Percentiles rank a stretch among this genome's conserved stretches.
Evolutionary conservation across 768 basidiomycete species (phyloP).

Genomic region (Podaxis mareebaensis): DNA sequence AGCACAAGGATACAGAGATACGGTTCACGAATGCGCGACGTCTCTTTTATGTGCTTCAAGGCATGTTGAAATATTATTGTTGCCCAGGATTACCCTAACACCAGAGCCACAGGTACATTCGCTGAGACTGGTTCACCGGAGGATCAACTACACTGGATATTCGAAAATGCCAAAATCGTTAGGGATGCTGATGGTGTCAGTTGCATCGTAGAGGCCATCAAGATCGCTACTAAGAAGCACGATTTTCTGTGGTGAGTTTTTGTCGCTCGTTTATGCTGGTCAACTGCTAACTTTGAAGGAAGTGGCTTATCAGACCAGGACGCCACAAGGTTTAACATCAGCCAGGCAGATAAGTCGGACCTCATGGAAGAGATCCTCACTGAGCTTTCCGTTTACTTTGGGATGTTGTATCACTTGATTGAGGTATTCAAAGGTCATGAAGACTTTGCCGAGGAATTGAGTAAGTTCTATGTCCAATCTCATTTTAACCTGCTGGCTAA

Average conservation of each 20-base stretch:
- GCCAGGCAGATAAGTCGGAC: conserved; percentile 69
- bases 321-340: conserved; percentile 68
- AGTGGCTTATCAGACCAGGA: conserved; percentile 80
- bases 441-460: conserved; percentile 94
- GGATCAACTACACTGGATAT: conserved; percentile 94
- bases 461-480: conserved; percentile 49
- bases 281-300: conserved; percentile 7
- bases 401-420: conserved; percentile 93
- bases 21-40: conserved; percentile 86
- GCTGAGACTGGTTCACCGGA: conserved; percentile 90
- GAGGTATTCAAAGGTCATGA: conserved; percentile 93
- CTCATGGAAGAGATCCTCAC: conserved; percentile 88
- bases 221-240: conserved; percentile 86
- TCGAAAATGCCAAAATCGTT: conserved; percentile 89
- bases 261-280: neutral
- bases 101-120: conserved; percentile 70
- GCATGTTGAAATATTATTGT: conserved; percentile 37
- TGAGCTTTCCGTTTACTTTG: conserved; percentile 91
- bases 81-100: neutral
- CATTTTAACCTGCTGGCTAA: neutral
- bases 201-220: conserved; percentile 83
- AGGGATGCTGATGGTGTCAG: conserved; percentile 81
- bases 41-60: conserved; percentile 91
- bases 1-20: conserved; percentile 81
- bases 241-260: conserved; percentile 70